Percentiles rank a stretch among this genome's conserved stretches.
These are phyloP conservation scores for Annona cherimola DNA, from an alignment of 164 flowering plant species.

Conservation along the genomic window DNA sequence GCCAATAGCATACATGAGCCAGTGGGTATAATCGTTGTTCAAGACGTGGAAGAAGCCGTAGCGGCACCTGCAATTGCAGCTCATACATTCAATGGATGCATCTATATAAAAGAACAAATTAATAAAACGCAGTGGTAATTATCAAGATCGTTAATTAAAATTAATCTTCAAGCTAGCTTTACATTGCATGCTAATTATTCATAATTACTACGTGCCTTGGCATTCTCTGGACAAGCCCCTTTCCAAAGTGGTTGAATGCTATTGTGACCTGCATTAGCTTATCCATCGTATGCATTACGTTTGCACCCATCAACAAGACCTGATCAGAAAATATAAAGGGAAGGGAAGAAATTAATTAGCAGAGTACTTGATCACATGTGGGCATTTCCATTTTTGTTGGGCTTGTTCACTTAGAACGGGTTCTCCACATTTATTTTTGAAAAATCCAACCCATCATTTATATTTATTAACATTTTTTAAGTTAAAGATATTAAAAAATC, in stretches of 20 bases:
- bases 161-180: background rate
- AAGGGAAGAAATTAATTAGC: too few species aligned
- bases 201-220: constrained; percentile 35
- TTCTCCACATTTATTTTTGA: too few species aligned
- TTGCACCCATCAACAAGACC: constrained; percentile 78
- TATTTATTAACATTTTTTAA: too few species aligned
- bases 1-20: constrained; percentile 90
- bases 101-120: background rate
- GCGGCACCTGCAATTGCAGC: constrained; percentile 25
- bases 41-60: constrained; percentile 79
- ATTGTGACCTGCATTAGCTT: constrained; percentile 64
- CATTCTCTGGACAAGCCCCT: constrained; percentile 79
- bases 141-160: background rate
- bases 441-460: too few species aligned
- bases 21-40: constrained; percentile 86
- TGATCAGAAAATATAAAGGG: constrained; percentile 6
- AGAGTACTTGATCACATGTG: too few species aligned
- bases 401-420: too few species aligned
- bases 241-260: constrained; percentile 83
- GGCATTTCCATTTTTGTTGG: too few species aligned
- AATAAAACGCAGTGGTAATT: background rate
- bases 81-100: background rate
- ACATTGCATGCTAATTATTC: background rate
- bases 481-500: too few species aligned
- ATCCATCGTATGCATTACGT: constrained; percentile 34